phyloP scores from a whole-genome alignment of 169 alveolate species.

The Theileria orientalis region DNA sequence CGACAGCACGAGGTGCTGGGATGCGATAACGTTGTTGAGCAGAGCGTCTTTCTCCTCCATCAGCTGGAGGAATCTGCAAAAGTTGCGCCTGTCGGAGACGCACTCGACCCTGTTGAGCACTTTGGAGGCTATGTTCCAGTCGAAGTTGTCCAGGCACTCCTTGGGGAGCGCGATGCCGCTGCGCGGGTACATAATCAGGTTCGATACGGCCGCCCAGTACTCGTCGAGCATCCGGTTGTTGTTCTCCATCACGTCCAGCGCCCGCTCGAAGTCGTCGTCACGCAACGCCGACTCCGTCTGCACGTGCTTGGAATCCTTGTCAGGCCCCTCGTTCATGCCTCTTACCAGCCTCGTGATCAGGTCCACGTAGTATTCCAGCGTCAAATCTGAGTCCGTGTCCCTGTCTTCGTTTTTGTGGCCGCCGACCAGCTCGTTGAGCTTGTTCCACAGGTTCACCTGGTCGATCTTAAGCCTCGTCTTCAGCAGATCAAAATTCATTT shows the following conservation, averaged over 20 bases:
- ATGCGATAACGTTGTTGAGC: slow-evolving; percentile 37
- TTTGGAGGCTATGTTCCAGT: slow-evolving; percentile 31
- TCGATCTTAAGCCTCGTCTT: neutral
- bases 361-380: neutral
- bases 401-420: neutral
- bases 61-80: slow-evolving; percentile 8
- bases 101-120: neutral
- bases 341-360: neutral
- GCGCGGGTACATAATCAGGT: no score
- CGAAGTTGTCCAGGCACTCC: slow-evolving; percentile 8
- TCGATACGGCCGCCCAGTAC: no score
- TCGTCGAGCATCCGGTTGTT: no score
- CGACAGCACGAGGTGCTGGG: slow-evolving; percentile 40
- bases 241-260: no score
- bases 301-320: neutral
- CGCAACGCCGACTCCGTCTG: no score
- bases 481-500: neutral
- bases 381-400: neutral
- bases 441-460: neutral
- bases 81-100: neutral
- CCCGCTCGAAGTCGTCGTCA: no score
- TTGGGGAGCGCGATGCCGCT: slow-evolving; percentile 13
- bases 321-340: neutral
- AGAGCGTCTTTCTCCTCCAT: slow-evolving; percentile 40
- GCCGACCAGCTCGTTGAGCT: neutral